Base-by-base conservation (phyloP, 2,329 filamentous ascomycete species). In the Venturia effusa region DNA sequence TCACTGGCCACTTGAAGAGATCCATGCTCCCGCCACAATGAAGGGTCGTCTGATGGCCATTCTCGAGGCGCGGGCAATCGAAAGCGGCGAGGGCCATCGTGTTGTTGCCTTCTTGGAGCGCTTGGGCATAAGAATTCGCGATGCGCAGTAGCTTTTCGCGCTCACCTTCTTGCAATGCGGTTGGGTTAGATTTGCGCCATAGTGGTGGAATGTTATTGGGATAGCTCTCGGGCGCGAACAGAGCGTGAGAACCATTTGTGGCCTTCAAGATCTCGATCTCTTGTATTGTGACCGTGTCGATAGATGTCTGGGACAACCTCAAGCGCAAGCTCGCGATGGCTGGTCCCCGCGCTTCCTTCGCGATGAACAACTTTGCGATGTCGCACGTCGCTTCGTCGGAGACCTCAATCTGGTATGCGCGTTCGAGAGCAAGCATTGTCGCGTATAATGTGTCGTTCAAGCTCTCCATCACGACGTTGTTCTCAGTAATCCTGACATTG, bases 1-100 rank as follows among this genome's bases (percentile, higher is more conserved):
- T 62, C 13, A 62, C 61, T 3, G 61, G 39, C 61, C 61, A 62
- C 10, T 54, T 34, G 39, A 62, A 62, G 17, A 62, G 22, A 39
- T 48, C 61, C 45, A 48, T 62, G 11, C 34, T 48, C 4, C 30
- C 61, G 45, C 61, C 61, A n/a, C 45, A 62, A 37, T 37, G 39
- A 24, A 37, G 40, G 1, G 61, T 62, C 45, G 61, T 62, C 32
- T 62, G 61, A 24, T 43, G 32, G 3, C 61, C 61, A 17, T 62
- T 62, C 27, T 62, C 61, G 61, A 32, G 39, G 2, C 61, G 61
- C 17, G 61, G 61, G 19, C 61, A 62, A n/a, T 55, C 51, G 51
- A 55, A 19, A 32, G 27, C 51, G 11, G 51, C 51, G 4, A 55
- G 19, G 27, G 51, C 51, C 30, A 8, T 55, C 8, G 51, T 55